Base-by-base conservation (phyloP, 768 basidiomycete genomes). In the Lactarius indigo region DNA sequence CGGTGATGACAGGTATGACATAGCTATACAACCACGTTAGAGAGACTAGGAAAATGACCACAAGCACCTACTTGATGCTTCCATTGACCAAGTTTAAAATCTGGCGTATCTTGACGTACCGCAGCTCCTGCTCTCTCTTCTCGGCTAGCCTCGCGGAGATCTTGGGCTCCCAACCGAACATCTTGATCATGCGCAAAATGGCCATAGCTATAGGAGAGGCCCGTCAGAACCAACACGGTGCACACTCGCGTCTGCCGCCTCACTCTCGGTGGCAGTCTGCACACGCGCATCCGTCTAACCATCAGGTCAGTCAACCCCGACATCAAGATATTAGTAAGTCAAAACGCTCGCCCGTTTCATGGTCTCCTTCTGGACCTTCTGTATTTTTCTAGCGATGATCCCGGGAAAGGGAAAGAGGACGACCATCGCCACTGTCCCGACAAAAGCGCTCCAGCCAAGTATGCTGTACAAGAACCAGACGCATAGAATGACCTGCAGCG, bases 151-250 rank as follows among this genome's bases (percentile, higher is more conserved):
- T 60, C n/a, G 35, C 78, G 20, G 79, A 62, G 52, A 81, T 80
- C 68, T 81, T 82, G 12, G 78, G 75, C 71, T 87, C 82, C 82
- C 89, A 84, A 13, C 81, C 89, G 70, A 91, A 90, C 52, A 90
- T 76, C 75, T 85, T 84, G 74, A 83, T 74, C 78, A 84, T 82
- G 23, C 82, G 78, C 6, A 83, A 66, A 64, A 79, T 74, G 35
- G 70, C 71, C 64, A 80, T 71, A 10, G 73, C 79, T 79, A 58
- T 5, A 33, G n/a, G 20, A 8, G 28, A 33, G 28, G 9, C 12
- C 72, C 52, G 28, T 65, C 35, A 58, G 30, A 55, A 39, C 20
- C 33, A 69, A 64, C 12, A 23, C 23, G 4, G 42, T 5, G 6
- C 6, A 1, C 4, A 39, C 7, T 37, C 26, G 26, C n/a, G 17